Evolutionary conservation across 768 basidiomycete genomes (phyloP).

Genomic region (Lentinula aciculospora): DNA sequence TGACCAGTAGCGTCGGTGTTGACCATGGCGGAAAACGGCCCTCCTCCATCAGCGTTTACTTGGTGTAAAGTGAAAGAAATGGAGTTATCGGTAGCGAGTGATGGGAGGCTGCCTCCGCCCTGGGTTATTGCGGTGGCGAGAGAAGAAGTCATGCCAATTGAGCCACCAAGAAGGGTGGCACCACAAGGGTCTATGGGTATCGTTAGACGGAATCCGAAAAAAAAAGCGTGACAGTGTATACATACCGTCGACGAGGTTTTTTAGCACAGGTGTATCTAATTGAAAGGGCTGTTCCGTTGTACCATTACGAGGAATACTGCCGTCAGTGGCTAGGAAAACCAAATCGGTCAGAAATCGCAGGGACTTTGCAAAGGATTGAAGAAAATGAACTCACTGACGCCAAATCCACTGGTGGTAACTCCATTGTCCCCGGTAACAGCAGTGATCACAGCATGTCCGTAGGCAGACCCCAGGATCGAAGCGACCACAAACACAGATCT

Average conservation of each 20-base stretch:
- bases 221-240: not conserved
- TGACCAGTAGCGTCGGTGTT: constrained; percentile 21
- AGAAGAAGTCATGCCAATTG: constrained; percentile 16
- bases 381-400: constrained; percentile 14
- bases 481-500: constrained; percentile 11
- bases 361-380: not conserved
- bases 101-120: constrained; percentile 17
- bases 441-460: constrained; percentile 20
- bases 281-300: constrained; percentile 22
- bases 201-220: not conserved
- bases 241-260: constrained; percentile 14
- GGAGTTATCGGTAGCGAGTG: constrained; percentile 16
- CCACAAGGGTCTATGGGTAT: constrained; percentile 15
- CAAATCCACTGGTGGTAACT: constrained; percentile 17
- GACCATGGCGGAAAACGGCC: constrained; percentile 20
- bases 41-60: constrained; percentile 25
- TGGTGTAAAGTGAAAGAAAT: constrained; percentile 20
- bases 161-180: constrained; percentile 17
- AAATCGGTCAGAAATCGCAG: not conserved
- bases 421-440: constrained; percentile 20
- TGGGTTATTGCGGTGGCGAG: constrained; percentile 11
- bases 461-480: constrained; percentile 11
- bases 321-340: constrained; percentile 9
- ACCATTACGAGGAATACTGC: constrained; percentile 16
- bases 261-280: constrained; percentile 18